phyloP scores from a whole-genome alignment of 169 alveolate genomes.

The Neospora caninum region DNA sequence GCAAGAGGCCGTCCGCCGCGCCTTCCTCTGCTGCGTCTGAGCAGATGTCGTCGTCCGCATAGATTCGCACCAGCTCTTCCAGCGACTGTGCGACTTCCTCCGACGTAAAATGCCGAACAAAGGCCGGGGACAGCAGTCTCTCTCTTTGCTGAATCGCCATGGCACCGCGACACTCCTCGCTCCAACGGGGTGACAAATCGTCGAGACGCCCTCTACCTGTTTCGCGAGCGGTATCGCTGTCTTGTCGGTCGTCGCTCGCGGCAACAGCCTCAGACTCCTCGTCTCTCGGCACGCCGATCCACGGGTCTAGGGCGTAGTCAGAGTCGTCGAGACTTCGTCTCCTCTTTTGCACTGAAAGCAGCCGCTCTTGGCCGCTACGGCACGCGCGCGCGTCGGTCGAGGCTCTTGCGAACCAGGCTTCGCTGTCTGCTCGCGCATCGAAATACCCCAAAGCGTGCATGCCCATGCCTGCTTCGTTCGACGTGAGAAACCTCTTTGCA shows the following conservation, averaged over 20 bases:
- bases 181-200: neutral
- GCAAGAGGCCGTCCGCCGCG: neutral
- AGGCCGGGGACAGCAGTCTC: neutral
- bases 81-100: neutral
- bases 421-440: neutral
- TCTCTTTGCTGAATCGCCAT: neutral
- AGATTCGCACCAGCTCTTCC: neutral
- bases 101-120: neutral
- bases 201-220: neutral
- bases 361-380: neutral
- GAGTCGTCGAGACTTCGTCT: neutral
- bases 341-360: neutral
- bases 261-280: neutral
- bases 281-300: neutral
- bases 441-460: neutral
- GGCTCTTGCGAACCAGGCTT: neutral
- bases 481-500: neutral
- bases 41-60: constrained; percentile 2
- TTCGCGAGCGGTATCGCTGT: neutral
- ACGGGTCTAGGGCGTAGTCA: constrained; percentile 12
- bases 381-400: neutral
- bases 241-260: neutral
- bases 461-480: neutral
- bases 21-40: neutral
- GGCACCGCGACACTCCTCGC: neutral